Conservation (phyloP, 2,329 filamentous ascomycete species). For the Thelonectria olida region DNA sequence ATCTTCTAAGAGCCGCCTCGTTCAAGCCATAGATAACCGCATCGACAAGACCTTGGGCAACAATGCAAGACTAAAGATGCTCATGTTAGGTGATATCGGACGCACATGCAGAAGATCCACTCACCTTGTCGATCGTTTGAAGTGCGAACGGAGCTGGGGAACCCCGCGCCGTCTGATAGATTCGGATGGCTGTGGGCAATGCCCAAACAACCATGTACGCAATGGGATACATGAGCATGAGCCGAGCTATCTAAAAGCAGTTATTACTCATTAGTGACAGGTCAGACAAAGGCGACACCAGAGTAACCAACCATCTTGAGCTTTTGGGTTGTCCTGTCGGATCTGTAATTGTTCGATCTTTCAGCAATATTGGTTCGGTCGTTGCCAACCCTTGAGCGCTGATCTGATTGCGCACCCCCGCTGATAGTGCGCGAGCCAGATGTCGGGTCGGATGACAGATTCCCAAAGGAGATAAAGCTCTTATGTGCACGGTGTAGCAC, state of each 20-base stretch:
- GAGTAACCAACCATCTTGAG: slow-evolving; percentile 1
- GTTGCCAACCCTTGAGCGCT: not conserved
- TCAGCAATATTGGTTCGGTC: no score
- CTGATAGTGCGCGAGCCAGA: not conserved
- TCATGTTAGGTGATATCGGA: not conserved
- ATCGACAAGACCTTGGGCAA: slow-evolving; percentile 14
- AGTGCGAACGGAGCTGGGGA: slow-evolving; percentile 6
- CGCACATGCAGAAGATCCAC: not conserved
- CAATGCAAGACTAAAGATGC: slow-evolving; percentile 9
- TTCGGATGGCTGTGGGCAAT: slow-evolving; percentile 11
- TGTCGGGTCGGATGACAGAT: slow-evolving; percentile 5
- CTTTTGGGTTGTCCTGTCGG: no score
- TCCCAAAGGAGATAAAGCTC: slow-evolving; percentile 3
- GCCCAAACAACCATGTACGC: slow-evolving; percentile 18
- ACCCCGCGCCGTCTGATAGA: slow-evolving; percentile 11
- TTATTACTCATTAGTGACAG: not conserved
- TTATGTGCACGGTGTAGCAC: slow-evolving; percentile 2
- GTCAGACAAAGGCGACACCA: no score
- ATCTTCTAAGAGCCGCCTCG: slow-evolving; percentile 2
- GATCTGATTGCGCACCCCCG: not conserved
- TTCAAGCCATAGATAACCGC: slow-evolving; percentile 16
- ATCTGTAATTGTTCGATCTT: not conserved
- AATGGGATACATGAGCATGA: slow-evolving; percentile 18
- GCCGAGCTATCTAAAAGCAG: slow-evolving; percentile 4
- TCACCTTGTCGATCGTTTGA: slow-evolving; percentile 18